phyloP scores from a whole-genome alignment of 108 stramenopile species.

The Cylindrotheca closterium region DNA sequence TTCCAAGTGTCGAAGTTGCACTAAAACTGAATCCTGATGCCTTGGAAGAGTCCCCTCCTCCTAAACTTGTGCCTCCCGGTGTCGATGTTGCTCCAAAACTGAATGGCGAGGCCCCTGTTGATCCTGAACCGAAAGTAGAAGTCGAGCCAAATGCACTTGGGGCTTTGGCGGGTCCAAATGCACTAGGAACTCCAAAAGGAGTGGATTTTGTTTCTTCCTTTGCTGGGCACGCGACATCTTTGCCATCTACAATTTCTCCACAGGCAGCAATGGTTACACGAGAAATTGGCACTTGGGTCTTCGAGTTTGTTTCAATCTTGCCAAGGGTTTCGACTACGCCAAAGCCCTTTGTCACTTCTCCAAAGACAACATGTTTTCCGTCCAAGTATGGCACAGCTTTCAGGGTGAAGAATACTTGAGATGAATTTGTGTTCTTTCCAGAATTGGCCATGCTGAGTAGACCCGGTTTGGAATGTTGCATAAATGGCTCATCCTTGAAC shows the following conservation, averaged over 20 bases:
- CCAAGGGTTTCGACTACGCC: conserved; percentile 38
- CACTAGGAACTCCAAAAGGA: neutral
- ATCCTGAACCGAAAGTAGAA: neutral
- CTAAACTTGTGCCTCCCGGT: neutral
- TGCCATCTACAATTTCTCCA: conserved; percentile 26
- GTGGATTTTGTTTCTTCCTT: neutral
- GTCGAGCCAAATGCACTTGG: neutral
- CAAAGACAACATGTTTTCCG: conserved; percentile 91
- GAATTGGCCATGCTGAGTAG: conserved; percentile 80
- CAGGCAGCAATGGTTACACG: conserved; percentile 24
- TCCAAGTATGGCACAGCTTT: conserved; percentile 54
- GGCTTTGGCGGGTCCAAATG: neutral
- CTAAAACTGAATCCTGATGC: conserved; percentile 2
- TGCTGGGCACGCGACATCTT: conserved; percentile 4
- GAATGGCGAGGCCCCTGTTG: neutral
- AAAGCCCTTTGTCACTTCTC: conserved; percentile 66
- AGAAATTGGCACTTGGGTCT: conserved; percentile 16
- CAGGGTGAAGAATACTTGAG: conserved; percentile 82
- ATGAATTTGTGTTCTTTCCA: conserved; percentile 73
- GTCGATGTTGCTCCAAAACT: neutral
- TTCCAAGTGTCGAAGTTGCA: neutral
- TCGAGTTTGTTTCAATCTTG: conserved; percentile 22
- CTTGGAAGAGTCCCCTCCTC: neutral
- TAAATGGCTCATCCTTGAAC: conserved; percentile 70
- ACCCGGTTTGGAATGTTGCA: conserved; percentile 65